Conservation (phyloP, 1,139 yeast genomes). For the Scheffersomyces quercinus region DNA sequence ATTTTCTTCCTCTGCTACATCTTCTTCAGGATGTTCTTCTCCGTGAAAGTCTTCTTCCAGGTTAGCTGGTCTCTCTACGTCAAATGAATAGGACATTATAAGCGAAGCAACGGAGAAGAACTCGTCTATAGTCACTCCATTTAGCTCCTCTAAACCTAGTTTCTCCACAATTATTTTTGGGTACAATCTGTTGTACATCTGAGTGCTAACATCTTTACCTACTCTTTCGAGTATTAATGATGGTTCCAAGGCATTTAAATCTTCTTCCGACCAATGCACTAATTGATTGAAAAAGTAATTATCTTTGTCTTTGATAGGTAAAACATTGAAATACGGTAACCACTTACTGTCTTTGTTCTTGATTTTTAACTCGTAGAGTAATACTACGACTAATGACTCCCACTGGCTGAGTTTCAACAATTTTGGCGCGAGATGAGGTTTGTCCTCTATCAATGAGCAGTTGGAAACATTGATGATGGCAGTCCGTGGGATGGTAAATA, state of each 20-base stretch:
- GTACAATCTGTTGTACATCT: conserved; percentile 47
- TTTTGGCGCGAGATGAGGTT: conserved; percentile 30
- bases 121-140: conserved; percentile 47
- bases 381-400: conserved; percentile 71
- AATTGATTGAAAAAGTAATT: conserved; percentile 57
- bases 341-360: conserved; percentile 53
- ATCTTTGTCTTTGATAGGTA: conserved; percentile 51
- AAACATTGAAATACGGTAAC: conserved; percentile 67
- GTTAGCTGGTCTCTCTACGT: conserved; percentile 27
- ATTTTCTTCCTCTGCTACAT: conserved; percentile 18
- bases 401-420: conserved; percentile 60
- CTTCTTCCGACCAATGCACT: conserved; percentile 73
- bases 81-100: conserved; percentile 50
- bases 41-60: conserved; percentile 16
- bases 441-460: conserved; percentile 42
- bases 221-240: conserved; percentile 69
- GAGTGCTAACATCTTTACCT: conserved; percentile 68
- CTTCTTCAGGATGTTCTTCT: conserved; percentile 19
- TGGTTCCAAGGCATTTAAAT: conserved; percentile 58
- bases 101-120: conserved; percentile 70
- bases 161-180: conserved; percentile 23
- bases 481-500: conserved; percentile 69
- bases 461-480: conserved; percentile 60
- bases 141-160: conserved; percentile 25
- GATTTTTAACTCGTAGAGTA: conserved; percentile 57